Evolutionary conservation across 2,329 filamentous ascomycete species (phyloP), one percentile per base, ranked within the genome.

Genomic region (Orbilia quercus): DNA sequence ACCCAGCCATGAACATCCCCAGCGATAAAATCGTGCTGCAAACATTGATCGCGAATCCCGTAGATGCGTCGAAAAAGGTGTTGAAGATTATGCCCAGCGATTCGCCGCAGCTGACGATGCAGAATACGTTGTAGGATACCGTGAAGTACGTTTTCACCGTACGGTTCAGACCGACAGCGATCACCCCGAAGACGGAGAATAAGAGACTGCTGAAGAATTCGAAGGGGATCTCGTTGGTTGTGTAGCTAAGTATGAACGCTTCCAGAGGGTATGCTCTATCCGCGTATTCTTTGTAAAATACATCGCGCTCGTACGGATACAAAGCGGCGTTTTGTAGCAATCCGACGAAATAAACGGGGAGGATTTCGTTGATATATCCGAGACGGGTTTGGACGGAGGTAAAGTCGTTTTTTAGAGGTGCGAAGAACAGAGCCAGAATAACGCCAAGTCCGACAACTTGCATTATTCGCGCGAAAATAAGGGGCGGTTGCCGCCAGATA

Each of bases 251-350:
- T 23, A 92, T 84, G 80, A 93, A 92, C 0, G 89, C 87, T 75
- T 90, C 88, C 1, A 89, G 85, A 2, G 87, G 84, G 78, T 93
- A 93, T 1, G 89, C 87, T 5, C 86, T 85, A 79, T 93, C 90
- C 72, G 89, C 89, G 76, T 90, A 86, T 80, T 93, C 90, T 75
- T 88, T 85, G 78, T 92, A 91, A 79, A 92, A 92, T 0, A 92
- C 89, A 65, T 91, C 89, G 2, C 89, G 84, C 78, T 92, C 90
- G 42, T 82, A 82, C 0, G 90, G 90, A 77, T 92, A 92, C 6
- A 91, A 84, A 1, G 89, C 89, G 7, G 92, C 88, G 77, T 92
- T 92, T 79, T 92, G 89, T 11, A 92, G 83, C 89, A 92, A 91
- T 25, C 90, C 90, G 1, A 91, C 86, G 76, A 90, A 90, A 80